These are phyloP conservation scores for Nephelium lappaceum DNA, from an alignment of 345 rosid species.

Conservation along the genomic window DNA sequence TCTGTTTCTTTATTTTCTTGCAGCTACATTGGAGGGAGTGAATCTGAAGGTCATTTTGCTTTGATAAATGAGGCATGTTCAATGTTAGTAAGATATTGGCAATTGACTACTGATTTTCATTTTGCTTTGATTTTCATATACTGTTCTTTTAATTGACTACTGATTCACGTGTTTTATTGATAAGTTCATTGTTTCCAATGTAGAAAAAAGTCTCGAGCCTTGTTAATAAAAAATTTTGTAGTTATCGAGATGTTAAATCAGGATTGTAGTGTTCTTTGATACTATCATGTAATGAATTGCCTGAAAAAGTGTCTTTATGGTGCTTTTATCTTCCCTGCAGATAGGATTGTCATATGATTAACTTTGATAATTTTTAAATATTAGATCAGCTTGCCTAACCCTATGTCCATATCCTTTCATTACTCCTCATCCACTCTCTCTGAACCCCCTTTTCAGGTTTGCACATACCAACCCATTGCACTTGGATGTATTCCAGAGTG, in stretches of 20 bases:
- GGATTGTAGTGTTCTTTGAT: conserved; percentile 7
- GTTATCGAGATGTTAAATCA: background rate
- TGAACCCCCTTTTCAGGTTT: conserved; percentile 66
- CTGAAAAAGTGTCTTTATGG: background rate
- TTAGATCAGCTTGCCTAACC: conserved; percentile 5
- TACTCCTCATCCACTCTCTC: conserved; percentile 2
- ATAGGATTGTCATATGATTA: background rate
- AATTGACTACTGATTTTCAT: background rate
- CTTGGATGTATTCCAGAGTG: conserved; percentile 82
- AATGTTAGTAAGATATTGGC: conserved; percentile 62
- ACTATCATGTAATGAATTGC: background rate
- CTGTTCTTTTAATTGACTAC: background rate
- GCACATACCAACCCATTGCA: conserved; percentile 96
- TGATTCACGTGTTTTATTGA: background rate
- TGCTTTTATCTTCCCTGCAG: background rate
- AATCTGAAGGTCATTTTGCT: conserved; percentile 91
- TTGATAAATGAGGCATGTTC: conserved; percentile 94
- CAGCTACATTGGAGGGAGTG: conserved; percentile 92
- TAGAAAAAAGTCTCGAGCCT: too few relatives aligned
- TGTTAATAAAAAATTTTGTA: background rate
- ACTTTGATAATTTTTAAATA: background rate
- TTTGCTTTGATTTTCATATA: background rate
- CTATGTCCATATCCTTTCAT: background rate
- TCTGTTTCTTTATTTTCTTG: conserved; percentile 18
- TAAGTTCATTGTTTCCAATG: too few relatives aligned